Evolutionary conservation across 768 basidiomycete species (phyloP), one percentile per base, ranked within the genome.

Genomic region (Lactifluus volemus): DNA sequence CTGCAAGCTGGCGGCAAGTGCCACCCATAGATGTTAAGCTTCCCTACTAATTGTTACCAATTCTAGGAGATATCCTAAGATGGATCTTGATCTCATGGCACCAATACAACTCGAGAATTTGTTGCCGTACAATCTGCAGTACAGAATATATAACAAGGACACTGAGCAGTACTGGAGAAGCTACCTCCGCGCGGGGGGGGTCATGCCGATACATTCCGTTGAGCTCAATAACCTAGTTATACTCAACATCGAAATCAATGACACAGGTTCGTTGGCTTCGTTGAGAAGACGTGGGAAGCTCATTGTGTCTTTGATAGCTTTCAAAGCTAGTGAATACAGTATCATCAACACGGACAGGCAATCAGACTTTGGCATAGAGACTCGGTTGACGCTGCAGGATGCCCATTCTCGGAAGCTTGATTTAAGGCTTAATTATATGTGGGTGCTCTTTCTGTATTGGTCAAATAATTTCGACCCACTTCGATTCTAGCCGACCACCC

Each of bases 101-200:
- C 97, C 97, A 0, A 79, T 99, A 30, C 96, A 99, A 69, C 76
- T 99, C 10, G 96, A 99, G 73, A 99, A 99, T 70, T 76, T 98
- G 19, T 75, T 98, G 25, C 97, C 97, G 0, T 97, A 87, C 74
- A 93, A 98, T 67, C 73, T 98, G 53, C 87, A 93, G 67, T 99
- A 97, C 75, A 83, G 93, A n/a, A 89, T 98, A 38, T 98, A 93
- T 66, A 95, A 99, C 78, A 97, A 94, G 75, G 84, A 97, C 64
- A 86, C 89, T 0, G 85, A 93, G 67, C 90, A 93, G 68, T 95
- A 96, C 68, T 98, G 94, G 86, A 85, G 84, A 65, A 95, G 90
- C 70, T 99, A 92, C 74, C 78, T 98, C 15, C 82, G 95, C 49
- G 84, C 90, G 68, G 96, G 97, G 32, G 96, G 95, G 7, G 78